These are phyloP conservation scores for Panellus pusillus DNA, from an alignment of 768 basidiomycete genomes.

Conservation along the genomic window DNA sequence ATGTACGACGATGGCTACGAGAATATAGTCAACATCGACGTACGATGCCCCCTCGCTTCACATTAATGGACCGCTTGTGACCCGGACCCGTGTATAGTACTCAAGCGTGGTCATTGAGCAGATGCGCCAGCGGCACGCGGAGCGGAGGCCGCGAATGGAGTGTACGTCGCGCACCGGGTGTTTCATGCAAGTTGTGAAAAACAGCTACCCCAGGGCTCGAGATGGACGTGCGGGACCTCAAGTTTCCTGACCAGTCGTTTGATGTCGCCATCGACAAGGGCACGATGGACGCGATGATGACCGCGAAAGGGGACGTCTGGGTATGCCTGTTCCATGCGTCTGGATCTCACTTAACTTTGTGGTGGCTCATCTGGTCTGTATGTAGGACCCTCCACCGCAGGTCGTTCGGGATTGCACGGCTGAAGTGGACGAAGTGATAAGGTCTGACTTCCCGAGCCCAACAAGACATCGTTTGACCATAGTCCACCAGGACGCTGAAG, in stretches of 20 bases:
- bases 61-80: neutral
- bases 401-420: conserved; percentile 68
- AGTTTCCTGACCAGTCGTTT: conserved; percentile 60
- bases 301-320: conserved; percentile 81
- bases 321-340: conserved; percentile 35
- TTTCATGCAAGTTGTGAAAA: neutral
- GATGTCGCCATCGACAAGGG: conserved; percentile 89
- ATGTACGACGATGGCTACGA: conserved; percentile 89
- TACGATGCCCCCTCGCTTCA: conserved; percentile 31
- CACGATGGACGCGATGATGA: conserved; percentile 92
- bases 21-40: conserved; percentile 79
- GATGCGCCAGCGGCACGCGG: conserved; percentile 59
- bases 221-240: conserved; percentile 77
- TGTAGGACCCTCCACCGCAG: conserved; percentile 71
- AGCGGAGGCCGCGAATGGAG: conserved; percentile 62
- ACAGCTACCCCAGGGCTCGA: conserved; percentile 58
- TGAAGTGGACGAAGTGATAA: conserved; percentile 75
- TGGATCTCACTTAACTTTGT: neutral
- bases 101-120: conserved; percentile 72
- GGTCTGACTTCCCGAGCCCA: conserved; percentile 38
- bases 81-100: conserved; percentile 47
- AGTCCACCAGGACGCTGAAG: conserved; percentile 56
- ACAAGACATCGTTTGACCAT: neutral
- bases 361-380: neutral
- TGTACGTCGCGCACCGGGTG: conserved; percentile 40